Conservation (phyloP, 2,329 filamentous ascomycete species). For the Penicillium sp. region DNA sequence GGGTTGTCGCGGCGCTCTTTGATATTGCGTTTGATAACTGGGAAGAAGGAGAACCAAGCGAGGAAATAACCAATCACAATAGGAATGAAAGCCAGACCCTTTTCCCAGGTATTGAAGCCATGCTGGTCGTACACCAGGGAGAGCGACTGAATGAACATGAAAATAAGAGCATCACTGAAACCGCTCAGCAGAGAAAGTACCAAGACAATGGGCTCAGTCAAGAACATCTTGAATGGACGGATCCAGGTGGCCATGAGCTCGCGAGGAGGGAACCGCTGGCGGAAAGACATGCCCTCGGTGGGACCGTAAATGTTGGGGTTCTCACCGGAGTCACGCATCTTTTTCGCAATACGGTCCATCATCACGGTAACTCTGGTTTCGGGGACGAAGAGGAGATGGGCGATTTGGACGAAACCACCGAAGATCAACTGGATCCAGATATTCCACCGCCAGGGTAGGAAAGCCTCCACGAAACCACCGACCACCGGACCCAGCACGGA, state of each 20-base stretch:
- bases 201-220: constrained; percentile 64
- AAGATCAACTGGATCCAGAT: constrained; percentile 87
- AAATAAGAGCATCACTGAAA: constrained; percentile 65
- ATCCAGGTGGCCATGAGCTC: constrained; percentile 60
- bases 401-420: constrained; percentile 64
- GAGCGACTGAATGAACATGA: constrained; percentile 66
- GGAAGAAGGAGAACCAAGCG: constrained; percentile 58
- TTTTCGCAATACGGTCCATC: constrained; percentile 77
- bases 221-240: constrained; percentile 63
- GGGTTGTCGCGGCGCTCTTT: constrained; percentile 48
- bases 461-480: constrained; percentile 71
- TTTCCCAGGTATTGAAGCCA: constrained; percentile 52
- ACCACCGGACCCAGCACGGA: constrained; percentile 74
- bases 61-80: constrained; percentile 60
- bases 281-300: constrained; percentile 64
- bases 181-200: constrained; percentile 61
- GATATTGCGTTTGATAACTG: constrained; percentile 53
- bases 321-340: constrained; percentile 61
- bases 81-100: constrained; percentile 56
- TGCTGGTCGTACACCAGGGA: constrained; percentile 60
- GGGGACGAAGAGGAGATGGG: constrained; percentile 69
- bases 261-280: constrained; percentile 57
- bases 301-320: constrained; percentile 66
- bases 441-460: constrained; percentile 69
- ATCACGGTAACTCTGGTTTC: constrained; percentile 76